Base-by-base conservation (phyloP, 495 filamentous ascomycete species). In the Neurospora terricola region DNA sequence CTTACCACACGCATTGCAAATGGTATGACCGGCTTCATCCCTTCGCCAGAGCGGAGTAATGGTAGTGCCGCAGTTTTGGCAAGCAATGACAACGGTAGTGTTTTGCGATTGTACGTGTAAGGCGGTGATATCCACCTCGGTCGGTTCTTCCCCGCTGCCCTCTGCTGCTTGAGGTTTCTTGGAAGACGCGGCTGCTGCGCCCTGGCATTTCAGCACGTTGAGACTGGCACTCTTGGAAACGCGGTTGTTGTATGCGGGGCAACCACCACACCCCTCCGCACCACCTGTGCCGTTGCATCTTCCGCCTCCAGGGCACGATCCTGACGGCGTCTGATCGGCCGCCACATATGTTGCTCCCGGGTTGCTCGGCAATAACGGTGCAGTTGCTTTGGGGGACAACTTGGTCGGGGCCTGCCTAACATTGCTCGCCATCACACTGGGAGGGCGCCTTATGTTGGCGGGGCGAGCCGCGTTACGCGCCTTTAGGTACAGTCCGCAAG, bases 1-100 rank as follows among this genome's bases (percentile, higher is more conserved):
- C 93, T 78, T 88, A 97, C 96, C 96, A 82, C 96, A 99, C 71
- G 96, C 96, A 84, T 99, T 99, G 84, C 96, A 99, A 74, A 99
- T 98, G 5, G 94, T 97, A 84, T 98, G 94, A 16, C 96, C 96
- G 76, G 90, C 89, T 81, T 97, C 96, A 80, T 98, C 96, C 75
- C 96, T 90, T 77, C 96, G 87, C 96, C 96, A 99, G 37, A 99
- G 84, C 14, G 96, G 96, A 37, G 96, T 99, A 73, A 98, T 93
- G 1, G 95, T 98, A 45, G 96, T 99, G 21, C 91, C 93, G 81
- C 96, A 99, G 78, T 99, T 99, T 77, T 98, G 95, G 76, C 96
- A 99, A 23, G 96, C 94, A 70, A 97, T 91, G 36, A 98, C 87
- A 36, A 96, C 89, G 38, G 91, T 93, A 3, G 89, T 90, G 72